A percentile compares a stretch with the other conserved stretches of the same genome.
These are phyloP conservation scores for Fraxinus angustifolia DNA, from an alignment of 305 asterid species.

Conservation along the genomic window DNA sequence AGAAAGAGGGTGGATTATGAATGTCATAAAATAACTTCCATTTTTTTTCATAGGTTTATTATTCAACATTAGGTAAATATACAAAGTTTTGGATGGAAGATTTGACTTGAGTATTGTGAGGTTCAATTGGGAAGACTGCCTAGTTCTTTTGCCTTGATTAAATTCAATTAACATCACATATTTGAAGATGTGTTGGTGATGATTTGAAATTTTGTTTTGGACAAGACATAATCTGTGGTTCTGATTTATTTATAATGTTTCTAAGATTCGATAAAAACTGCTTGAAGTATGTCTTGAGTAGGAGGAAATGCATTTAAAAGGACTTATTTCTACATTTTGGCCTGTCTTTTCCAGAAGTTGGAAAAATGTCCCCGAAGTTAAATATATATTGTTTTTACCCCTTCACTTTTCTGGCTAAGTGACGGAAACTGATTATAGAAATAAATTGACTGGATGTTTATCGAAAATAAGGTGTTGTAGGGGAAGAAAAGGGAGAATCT, in stretches of 20 bases:
- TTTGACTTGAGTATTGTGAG: not conserved
- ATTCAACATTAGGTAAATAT: not conserved
- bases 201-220: not conserved
- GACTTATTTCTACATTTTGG: not conserved
- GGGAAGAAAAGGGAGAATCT: not conserved
- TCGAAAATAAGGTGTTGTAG: not conserved
- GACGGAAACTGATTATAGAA: not conserved
- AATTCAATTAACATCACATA: not conserved
- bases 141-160: not conserved
- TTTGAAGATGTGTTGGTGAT: not conserved
- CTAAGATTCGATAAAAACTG: not conserved
- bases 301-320: not conserved
- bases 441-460: not conserved
- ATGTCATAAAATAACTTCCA: not conserved
- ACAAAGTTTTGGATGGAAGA: not conserved
- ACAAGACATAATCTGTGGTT: not conserved
- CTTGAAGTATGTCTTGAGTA: not conserved
- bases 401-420: not conserved
- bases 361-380: not conserved
- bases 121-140: not conserved
- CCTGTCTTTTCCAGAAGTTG: not conserved
- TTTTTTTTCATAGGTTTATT: not conserved
- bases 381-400: not conserved
- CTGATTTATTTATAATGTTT: not conserved
- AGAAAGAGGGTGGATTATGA: constrained; percentile 1